Evolutionary conservation across 805 yeast species (phyloP), one percentile per base, ranked within the genome.

Genomic region (Hanseniaspora vineae): DNA sequence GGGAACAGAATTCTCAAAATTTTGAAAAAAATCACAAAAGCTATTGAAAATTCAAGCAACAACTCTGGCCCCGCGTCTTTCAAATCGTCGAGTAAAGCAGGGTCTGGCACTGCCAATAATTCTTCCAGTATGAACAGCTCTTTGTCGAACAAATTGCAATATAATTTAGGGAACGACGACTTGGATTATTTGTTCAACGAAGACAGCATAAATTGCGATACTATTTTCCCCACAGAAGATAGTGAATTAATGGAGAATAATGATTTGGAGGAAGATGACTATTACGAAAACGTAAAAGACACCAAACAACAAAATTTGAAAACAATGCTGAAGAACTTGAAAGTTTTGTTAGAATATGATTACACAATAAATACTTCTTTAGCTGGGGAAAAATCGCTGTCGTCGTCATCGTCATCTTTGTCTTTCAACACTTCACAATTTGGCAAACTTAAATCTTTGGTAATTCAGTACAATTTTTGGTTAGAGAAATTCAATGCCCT

Each of bases 11-110:
- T 68, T 45, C 65, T 66, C 51, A 58, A 61, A 48, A 64, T 68
- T 39, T 52, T 70, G 44, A 66, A 64, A 44, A 65, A 65, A 43
- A 53, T 72, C 46, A 61, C 66, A 4, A 32, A n/a, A 37, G 4
- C 17, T 4, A 10, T 37, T n/a, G 40, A 37, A 37, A 37, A 37
- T 17, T 33, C 14, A 14, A 33, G 15, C 15, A 37, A 37, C 40
- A 37, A 37, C 19, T n/a, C 15, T 33, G 37, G 37, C 9, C 15
- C 37, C 6, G 14, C 37, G 15, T 13, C 14, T 33, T 33, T 33
- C 5, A 33, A 33, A 10, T 5, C 14, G 6, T 4, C 15, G 15
- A n/a, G 37, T 13, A 33, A 33, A 37, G 6, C 40, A 37, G 40
- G 19, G 19, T 37, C 40, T n/a, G 17, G 19, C n/a, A n/a, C 40